A percentile compares a stretch with the other conserved stretches of the same genome.
These are phyloP conservation scores for Geotrichum histeridarum DNA, from an alignment of 1,139 yeast species.

Conservation along the genomic window DNA sequence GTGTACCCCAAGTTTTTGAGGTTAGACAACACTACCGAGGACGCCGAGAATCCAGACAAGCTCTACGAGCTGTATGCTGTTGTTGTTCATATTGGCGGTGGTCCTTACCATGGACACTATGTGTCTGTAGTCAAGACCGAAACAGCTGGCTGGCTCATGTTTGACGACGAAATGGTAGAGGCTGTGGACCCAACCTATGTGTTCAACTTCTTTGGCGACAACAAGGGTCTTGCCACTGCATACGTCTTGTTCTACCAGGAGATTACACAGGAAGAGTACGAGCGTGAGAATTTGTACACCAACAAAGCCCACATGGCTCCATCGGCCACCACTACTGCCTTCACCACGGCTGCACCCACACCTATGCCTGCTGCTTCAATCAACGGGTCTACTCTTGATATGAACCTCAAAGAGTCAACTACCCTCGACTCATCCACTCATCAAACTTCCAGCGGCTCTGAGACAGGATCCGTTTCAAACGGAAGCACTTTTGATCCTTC, in stretches of 20 bases:
- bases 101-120: conserved; percentile 96
- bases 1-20: conserved; percentile 71
- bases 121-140: conserved; percentile 79
- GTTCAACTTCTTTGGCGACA: conserved; percentile 80
- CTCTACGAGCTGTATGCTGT: conserved; percentile 78
- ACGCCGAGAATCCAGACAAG: conserved; percentile 45
- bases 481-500: no score
- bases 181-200: conserved; percentile 80
- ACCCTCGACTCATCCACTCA: no score
- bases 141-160: conserved; percentile 78
- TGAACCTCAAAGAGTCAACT: no score
- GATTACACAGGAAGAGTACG: conserved; percentile 21
- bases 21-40: conserved; percentile 69
- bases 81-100: conserved; percentile 93
- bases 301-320: background rate
- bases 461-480: no score
- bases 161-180: conserved; percentile 94
- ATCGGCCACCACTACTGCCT: background rate
- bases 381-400: no score
- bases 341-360: background rate
- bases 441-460: no score
- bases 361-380: background rate
- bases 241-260: conserved; percentile 74
- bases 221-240: conserved; percentile 85
- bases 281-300: conserved; percentile 8